A percentile compares a stretch with the other conserved stretches of the same genome.
phyloP scores from a whole-genome alignment of 331 rosid species.

The Prunus yedoensis region DNA sequence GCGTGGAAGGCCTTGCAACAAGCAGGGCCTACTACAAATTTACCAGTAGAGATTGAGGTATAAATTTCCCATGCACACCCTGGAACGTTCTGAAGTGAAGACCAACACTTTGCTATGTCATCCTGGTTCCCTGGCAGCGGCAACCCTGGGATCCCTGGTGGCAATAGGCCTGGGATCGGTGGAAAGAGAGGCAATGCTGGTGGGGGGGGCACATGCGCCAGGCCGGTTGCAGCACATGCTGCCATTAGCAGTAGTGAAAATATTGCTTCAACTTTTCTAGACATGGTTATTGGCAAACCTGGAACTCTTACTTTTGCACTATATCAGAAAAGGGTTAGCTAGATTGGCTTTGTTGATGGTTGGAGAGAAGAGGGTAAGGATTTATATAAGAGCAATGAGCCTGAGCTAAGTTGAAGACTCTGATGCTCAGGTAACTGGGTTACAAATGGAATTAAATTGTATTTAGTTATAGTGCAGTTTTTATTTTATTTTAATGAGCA shows the following conservation, averaged over 20 bases:
- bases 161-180: not conserved
- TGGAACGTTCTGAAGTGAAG: not conserved
- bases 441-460: not conserved
- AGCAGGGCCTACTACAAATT: not conserved
- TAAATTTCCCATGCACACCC: not conserved
- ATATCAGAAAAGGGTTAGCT: not conserved
- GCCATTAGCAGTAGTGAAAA: not conserved
- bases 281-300: not conserved
- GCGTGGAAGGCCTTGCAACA: conserved; percentile 7
- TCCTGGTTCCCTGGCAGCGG: not conserved
- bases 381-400: not conserved
- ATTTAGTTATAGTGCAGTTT: not conserved
- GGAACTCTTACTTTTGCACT: not conserved
- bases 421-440: not conserved
- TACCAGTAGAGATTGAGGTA: not conserved
- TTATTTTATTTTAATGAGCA: too few relatives aligned
- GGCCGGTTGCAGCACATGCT: not conserved
- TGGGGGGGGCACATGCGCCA: not conserved
- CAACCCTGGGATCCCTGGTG: not conserved
- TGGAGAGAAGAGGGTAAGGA: not conserved
- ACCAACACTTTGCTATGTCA: conserved; percentile 1
- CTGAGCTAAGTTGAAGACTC: not conserved
- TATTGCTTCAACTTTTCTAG: not conserved
- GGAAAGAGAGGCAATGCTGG: not conserved
- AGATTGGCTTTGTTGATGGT: not conserved